Percentiles rank a stretch among this genome's conserved stretches.
These are phyloP conservation scores for Oryza coarctata DNA, from an alignment of 176 grass and related monocot genomes.

Conservation along the genomic window DNA sequence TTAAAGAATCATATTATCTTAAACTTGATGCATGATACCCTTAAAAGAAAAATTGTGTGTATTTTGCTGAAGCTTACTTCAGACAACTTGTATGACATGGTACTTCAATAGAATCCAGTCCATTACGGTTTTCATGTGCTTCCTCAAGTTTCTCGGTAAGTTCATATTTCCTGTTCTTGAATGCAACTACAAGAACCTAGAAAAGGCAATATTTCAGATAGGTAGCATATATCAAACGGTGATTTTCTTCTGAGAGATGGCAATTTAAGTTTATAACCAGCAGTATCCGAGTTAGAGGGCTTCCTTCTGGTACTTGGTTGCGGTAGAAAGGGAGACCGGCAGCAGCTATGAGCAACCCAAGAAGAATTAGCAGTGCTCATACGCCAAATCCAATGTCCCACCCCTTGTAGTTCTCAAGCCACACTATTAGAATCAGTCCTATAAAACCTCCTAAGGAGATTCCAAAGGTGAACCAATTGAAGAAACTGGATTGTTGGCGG, in stretches of 20 bases:
- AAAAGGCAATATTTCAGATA: slow-evolving; percentile 6
- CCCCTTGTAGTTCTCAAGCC: slow-evolving; percentile 62
- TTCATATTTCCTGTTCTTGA: slow-evolving; percentile 53
- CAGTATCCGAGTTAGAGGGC: slow-evolving; percentile 50
- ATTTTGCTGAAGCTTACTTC: slow-evolving; percentile 30
- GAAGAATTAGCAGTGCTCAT: slow-evolving; percentile 34
- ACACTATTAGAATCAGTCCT: slow-evolving; percentile 54
- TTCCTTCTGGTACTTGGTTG: slow-evolving; percentile 49
- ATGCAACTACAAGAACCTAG: slow-evolving; percentile 71
- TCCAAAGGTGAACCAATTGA: slow-evolving; percentile 52
- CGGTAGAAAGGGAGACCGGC: slow-evolving; percentile 52
- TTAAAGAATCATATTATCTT: not conserved
- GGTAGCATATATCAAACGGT: not conserved
- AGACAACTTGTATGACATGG: slow-evolving; percentile 19
- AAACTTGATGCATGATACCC: not conserved
- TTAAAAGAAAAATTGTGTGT: not conserved
- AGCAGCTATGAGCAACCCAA: slow-evolving; percentile 46
- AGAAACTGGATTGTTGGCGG: slow-evolving; percentile 55
- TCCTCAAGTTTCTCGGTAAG: slow-evolving; percentile 46
- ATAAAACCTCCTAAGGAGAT: slow-evolving; percentile 58
- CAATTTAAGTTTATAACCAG: slow-evolving; percentile 34
- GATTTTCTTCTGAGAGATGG: not conserved
- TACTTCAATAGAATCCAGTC: not conserved
- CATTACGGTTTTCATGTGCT: slow-evolving; percentile 2
- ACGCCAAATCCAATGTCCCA: slow-evolving; percentile 58